Base-by-base conservation (phyloP, 2,329 filamentous ascomycete genomes). In the Sporothrix globosa region DNA sequence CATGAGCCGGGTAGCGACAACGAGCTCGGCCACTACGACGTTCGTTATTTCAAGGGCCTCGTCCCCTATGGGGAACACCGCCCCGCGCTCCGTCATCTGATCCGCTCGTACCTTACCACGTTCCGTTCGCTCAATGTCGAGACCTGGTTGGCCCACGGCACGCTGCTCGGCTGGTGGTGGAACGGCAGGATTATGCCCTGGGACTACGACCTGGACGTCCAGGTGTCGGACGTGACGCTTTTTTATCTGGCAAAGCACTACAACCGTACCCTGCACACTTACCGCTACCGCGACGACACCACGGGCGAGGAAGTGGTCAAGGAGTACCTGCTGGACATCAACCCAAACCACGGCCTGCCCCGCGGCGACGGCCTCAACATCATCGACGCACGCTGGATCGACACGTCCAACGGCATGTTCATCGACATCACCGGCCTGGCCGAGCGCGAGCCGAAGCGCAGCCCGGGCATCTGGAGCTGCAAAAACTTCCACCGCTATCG, bases 91-190 rank as follows among this genome's bases (percentile, higher is more conserved):
- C 84, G 85, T 66, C 85, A 91, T 78, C 87, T 96, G 74, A 86
- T 93, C 74, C 87, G 89, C 73, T 89, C 91, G 67, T 96, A 96
- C 80, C 84, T 96, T 58, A 83, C 84, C 60, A 88, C 87, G 70
- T 90, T 92, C 78, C 82, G 83, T 58, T 82, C 86, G 21, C 83
- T 90, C 69, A 86, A 87, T 7, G 80, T 93, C 73, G 91, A 95
- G 80, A 95, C 92, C 0, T 96, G 92, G 92, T 88, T 96, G 71
- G 92, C 92, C 52, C 92, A 96, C 79, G 92, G 92, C 65, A 93
- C 92, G 4, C 81, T 96, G 66, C 82, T 96, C 27, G 92, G 92
- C 14, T 96, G 92, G 92, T 96, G 91, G 91, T 96, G 92, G 92
- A 95, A 93, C 77, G 86, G 83, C 54, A 81, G 88, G 80, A 88